These are phyloP conservation scores for Saccharum hybrid DNA, from an alignment of 202 grass and related monocot genomes.

Conservation along the genomic window DNA sequence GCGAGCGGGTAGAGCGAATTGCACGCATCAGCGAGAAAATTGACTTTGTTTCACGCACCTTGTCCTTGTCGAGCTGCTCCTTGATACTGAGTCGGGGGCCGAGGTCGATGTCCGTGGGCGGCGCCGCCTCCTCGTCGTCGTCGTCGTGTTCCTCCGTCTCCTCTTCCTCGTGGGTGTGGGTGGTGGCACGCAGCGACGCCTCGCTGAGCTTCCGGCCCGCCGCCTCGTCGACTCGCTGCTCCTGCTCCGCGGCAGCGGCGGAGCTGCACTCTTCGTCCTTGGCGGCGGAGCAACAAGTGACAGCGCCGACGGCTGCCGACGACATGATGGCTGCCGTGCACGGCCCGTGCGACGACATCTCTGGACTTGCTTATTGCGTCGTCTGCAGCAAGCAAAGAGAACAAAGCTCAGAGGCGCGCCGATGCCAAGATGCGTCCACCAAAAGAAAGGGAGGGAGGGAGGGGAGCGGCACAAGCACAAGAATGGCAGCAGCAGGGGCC, in stretches of 20 bases:
- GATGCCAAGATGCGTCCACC: no score
- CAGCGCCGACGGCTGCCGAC: slow-evolving; percentile 44
- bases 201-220: neutral
- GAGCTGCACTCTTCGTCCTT: slow-evolving; percentile 36
- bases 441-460: no score
- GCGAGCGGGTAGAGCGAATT: neutral
- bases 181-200: slow-evolving; percentile 12
- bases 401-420: no score
- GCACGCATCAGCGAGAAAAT: neutral
- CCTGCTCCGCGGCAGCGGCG: slow-evolving; percentile 27
- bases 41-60: slow-evolving; percentile 27
- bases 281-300: slow-evolving; percentile 32
- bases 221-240: neutral
- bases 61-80: slow-evolving; percentile 78
- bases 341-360: neutral
- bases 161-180: neutral
- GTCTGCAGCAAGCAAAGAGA: neutral
- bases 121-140: slow-evolving; percentile 45
- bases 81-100: slow-evolving; percentile 77
- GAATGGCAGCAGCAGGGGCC: neutral
- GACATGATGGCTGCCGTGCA: slow-evolving; percentile 51
- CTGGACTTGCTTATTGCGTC: neutral
- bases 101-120: slow-evolving; percentile 48
- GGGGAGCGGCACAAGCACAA: no score
- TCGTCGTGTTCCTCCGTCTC: slow-evolving; percentile 40